Percentiles rank a stretch among this genome's conserved stretches.
Conservation (phyloP, 257 asterid genomes). For the Lithospermum erythrorhizon region DNA sequence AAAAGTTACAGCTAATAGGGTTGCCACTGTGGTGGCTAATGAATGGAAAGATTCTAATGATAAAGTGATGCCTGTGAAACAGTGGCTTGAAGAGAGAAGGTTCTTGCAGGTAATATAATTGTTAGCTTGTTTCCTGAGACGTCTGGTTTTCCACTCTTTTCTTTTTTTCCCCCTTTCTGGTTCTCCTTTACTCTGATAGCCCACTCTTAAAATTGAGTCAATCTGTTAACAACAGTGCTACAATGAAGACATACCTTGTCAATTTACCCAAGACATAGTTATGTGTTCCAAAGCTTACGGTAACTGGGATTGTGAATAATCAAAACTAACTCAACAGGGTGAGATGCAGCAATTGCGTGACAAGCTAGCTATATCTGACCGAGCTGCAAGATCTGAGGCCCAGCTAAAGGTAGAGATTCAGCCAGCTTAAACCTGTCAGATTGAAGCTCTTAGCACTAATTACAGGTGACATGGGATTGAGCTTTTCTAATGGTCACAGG, state of each 20-base stretch:
- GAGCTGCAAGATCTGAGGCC: constrained; percentile 87
- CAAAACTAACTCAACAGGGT: constrained; percentile 37
- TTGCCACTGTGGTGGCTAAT: constrained; percentile 95
- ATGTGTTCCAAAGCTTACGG: background rate
- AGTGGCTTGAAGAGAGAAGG: constrained; percentile 97
- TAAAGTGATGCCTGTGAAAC: constrained; percentile 97
- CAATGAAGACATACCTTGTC: background rate
- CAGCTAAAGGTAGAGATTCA: constrained; percentile 56
- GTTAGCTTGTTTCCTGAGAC: constrained; percentile 4
- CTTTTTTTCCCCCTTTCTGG: background rate
- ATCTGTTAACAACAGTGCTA: background rate
- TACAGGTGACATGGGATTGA: background rate
- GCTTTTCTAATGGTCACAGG: constrained; percentile 35
- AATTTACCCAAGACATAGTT: background rate
- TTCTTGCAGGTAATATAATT: constrained; percentile 54
- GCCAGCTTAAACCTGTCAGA: constrained; percentile 9
- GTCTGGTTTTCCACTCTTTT: background rate
- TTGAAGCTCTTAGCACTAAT: background rate
- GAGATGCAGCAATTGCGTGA: constrained; percentile 96
- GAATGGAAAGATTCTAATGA: constrained; percentile 98
- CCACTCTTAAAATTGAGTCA: background rate
- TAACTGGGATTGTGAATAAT: background rate
- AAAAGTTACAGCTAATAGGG: constrained; percentile 96
- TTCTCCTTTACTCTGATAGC: background rate
- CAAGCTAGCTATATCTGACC: constrained; percentile 78